Evolutionary conservation across 1,284 basidiomycete species (phyloP).

Genomic region (Ustilago cynodontis): DNA sequence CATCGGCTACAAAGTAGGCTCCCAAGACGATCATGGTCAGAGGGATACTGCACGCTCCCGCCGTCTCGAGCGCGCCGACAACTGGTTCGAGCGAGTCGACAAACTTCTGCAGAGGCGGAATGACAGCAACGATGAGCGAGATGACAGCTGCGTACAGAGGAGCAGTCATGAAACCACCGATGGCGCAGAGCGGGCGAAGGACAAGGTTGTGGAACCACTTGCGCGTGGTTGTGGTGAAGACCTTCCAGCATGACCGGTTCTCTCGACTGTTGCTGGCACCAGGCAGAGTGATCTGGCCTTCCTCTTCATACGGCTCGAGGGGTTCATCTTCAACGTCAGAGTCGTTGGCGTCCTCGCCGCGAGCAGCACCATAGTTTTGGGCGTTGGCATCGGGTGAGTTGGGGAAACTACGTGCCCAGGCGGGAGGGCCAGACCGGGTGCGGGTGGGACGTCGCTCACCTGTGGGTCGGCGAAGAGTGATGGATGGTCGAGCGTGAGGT

Average conservation of each 20-base stretch:
- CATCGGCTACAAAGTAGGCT: conserved; percentile 78
- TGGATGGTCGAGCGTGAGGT: conserved; percentile 20
- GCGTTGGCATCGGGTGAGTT: conserved; percentile 55
- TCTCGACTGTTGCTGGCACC: conserved; percentile 41
- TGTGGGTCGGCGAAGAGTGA: conserved; percentile 52
- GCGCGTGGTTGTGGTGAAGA: conserved; percentile 6
- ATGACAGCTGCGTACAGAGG: conserved; percentile 75
- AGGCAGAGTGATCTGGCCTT: conserved; percentile 43
- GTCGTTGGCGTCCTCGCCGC: conserved; percentile 38
- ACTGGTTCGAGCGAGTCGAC: conserved; percentile 69
- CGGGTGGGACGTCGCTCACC: conserved; percentile 34
- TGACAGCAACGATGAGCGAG: conserved; percentile 84
- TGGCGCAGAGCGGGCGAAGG: conserved; percentile 67
- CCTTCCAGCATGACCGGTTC: conserved; percentile 44
- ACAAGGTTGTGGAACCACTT: conserved; percentile 29
- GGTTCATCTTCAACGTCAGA: conserved; percentile 54
- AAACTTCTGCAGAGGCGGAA: conserved; percentile 75
- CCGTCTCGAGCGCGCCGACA: conserved; percentile 71
- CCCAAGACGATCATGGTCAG: conserved; percentile 91
- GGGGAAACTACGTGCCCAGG: conserved; percentile 58
- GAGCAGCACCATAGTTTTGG: conserved; percentile 15
- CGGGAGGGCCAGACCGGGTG: conserved; percentile 37
- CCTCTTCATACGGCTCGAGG: conserved; percentile 45
- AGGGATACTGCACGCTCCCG: conserved; percentile 75
- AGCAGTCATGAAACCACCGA: conserved; percentile 87